Evolutionary conservation across 768 basidiomycete species (phyloP).

Genomic region (Dictyophora rubrovolvata): DNA sequence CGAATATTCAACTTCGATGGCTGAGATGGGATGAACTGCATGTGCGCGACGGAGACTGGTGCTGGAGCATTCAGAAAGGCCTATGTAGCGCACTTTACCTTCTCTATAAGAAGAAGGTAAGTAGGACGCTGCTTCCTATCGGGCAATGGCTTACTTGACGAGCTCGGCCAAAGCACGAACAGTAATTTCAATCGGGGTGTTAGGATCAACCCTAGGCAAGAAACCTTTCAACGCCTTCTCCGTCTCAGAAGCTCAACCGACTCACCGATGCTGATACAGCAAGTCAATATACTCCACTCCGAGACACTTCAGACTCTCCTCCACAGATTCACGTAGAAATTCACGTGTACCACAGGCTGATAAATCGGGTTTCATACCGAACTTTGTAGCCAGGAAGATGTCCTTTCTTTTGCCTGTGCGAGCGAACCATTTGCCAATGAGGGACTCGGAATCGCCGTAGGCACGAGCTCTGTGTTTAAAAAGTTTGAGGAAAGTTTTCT

Average conservation of each 20-base stretch:
- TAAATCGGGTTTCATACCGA: slow-evolving; percentile 26
- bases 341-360: slow-evolving; percentile 26
- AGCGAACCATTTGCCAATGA: slow-evolving; percentile 42
- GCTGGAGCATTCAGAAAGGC: slow-evolving; percentile 42
- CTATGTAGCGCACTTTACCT: slow-evolving; percentile 41
- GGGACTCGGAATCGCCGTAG: slow-evolving; percentile 35
- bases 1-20: slow-evolving; percentile 42
- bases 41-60: slow-evolving; percentile 39
- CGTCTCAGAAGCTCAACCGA: neutral
- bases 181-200: slow-evolving; percentile 20
- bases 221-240: slow-evolving; percentile 15
- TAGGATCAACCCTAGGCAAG: slow-evolving; percentile 14
- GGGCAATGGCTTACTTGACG: slow-evolving; percentile 30
- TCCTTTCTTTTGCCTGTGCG: slow-evolving; percentile 36
- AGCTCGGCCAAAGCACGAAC: slow-evolving; percentile 42
- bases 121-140: neutral
- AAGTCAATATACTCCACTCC: slow-evolving; percentile 35
- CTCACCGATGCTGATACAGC: slow-evolving; percentile 33
- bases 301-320: slow-evolving; percentile 27
- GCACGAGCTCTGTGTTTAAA: slow-evolving; percentile 26
- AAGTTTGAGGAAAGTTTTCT: neutral
- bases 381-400: slow-evolving; percentile 58
- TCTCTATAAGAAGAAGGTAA: slow-evolving; percentile 19
- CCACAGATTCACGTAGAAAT: slow-evolving; percentile 28
- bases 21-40: slow-evolving; percentile 39